Evolutionary conservation across 495 filamentous ascomycete genomes (phyloP).

Genomic region (Hypomontagnella submonticulosa): DNA sequence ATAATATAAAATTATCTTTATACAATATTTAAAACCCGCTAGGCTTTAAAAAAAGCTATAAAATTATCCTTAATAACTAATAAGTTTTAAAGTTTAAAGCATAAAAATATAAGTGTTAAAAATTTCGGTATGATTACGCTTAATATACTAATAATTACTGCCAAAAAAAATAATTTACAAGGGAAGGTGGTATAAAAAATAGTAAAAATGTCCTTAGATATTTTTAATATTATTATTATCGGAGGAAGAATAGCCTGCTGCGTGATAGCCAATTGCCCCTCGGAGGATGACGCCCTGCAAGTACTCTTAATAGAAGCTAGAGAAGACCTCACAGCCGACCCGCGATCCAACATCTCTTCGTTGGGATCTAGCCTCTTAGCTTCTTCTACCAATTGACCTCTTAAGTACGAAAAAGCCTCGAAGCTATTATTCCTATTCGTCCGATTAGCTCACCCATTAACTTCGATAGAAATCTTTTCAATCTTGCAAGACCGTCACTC

Average conservation of each 20-base stretch:
- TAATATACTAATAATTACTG: conserved; percentile 1
- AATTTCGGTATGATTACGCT: background rate
- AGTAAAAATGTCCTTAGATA: too few relatives aligned
- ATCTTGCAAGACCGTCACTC: conserved; percentile 40
- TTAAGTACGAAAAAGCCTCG: conserved; percentile 48
- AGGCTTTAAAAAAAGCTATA: background rate
- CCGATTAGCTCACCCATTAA: conserved; percentile 50
- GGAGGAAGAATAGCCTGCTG: conserved; percentile 58
- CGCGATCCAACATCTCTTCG: conserved; percentile 24
- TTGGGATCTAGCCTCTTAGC: too few relatives aligned
- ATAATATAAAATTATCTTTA: background rate
- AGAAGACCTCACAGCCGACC: conserved; percentile 25
- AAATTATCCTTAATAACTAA: background rate
- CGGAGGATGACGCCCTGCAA: conserved; percentile 51
- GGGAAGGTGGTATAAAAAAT: background rate
- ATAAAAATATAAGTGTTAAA: background rate
- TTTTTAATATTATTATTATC: too few relatives aligned
- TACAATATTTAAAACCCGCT: background rate
- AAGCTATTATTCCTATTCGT: too few relatives aligned
- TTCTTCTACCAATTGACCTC: too few relatives aligned
- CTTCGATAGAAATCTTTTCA: background rate
- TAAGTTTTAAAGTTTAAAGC: conserved; percentile 1
- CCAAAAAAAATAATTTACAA: conserved; percentile 10
- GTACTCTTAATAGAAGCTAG: conserved; percentile 62
- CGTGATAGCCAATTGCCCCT: conserved; percentile 59